Evolutionary conservation across 805 yeast genomes (phyloP), one percentile per base, ranked within the genome.

Genomic region (Wickerhamiella lipophila): DNA sequence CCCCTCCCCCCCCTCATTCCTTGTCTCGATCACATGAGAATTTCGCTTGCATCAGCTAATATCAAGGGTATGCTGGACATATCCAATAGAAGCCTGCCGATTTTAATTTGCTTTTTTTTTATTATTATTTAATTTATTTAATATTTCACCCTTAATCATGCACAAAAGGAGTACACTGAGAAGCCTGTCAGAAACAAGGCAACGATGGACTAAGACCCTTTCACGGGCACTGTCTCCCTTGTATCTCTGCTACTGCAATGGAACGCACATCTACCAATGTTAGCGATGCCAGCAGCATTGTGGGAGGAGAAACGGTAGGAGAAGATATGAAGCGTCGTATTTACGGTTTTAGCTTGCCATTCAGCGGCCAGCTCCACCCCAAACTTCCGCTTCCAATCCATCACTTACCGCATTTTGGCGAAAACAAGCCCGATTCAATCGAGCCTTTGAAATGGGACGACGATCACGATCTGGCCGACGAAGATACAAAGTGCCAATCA

Each of bases 261-360:
- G 47, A 44, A 16, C 47, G 47, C 18, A 44, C 41, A 15, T 32
- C 32, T 7, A 34, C 47, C 15, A 32, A 44, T 23, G 35, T 25
- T 8, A 23, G 34, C 38, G 47, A 44, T 23, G 41, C 40, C 16
- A 44, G 40, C 41, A 44, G 40, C 34, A 35, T 50, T n/a, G 49
- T 50, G 6, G 53, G 53, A 12, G 53, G 53, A 9, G 46, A 50
- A 19, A 23, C 42, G n/a, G 50, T 50, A 13, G 53, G 53, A n/a
- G 50, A n/a, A 21, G 36, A 47, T 35, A 25, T 19, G 15, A 34
- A 47, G 35, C 50, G 46, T 40, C 50, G 53, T 3, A 27, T 50
- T 18, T 50, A 47, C 25, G 49, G 49, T 21, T 78, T 79, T 54
- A 72, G 80, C 16, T 66, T 79, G 47, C 83, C 83, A 3, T 75